Conservation (phyloP, 2,329 filamentous ascomycete species). For the Epichloe glyceriae region DNA sequence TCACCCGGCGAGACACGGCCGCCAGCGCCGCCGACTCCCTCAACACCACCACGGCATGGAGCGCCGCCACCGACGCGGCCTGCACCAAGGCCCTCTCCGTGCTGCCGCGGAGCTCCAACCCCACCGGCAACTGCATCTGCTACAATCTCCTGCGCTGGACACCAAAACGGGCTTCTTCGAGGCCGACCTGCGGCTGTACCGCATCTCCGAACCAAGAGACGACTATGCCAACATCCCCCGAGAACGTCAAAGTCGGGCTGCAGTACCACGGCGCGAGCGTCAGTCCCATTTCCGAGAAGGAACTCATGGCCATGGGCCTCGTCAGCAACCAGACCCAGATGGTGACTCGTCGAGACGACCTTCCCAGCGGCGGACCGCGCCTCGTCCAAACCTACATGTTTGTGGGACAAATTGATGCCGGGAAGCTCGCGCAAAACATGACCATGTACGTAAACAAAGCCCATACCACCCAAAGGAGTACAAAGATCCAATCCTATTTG, state of each 20-base stretch:
- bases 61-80: slow-evolving; percentile 39
- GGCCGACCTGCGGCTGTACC: slow-evolving; percentile 64
- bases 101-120: slow-evolving; percentile 51
- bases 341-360: background rate
- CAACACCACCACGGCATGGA: slow-evolving; percentile 44
- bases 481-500: no score
- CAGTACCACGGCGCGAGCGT: slow-evolving; percentile 38
- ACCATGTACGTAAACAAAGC: slow-evolving; percentile 40
- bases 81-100: slow-evolving; percentile 44
- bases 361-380: slow-evolving; percentile 23
- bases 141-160: slow-evolving; percentile 67
- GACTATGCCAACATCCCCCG: slow-evolving; percentile 37
- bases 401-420: slow-evolving; percentile 52
- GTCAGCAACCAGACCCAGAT: slow-evolving; percentile 10
- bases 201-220: slow-evolving; percentile 46
- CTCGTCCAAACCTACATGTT: slow-evolving; percentile 54
- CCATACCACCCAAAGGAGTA: no score
- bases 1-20: slow-evolving; percentile 1
- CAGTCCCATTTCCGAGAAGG: slow-evolving; percentile 15
- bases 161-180: slow-evolving; percentile 56
- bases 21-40: slow-evolving; percentile 21
- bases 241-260: slow-evolving; percentile 42
- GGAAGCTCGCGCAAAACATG: slow-evolving; percentile 40
- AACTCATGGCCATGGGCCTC: slow-evolving; percentile 14
- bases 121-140: slow-evolving; percentile 66